These are phyloP conservation scores for Solanum peruvianum DNA, from an alignment of 257 asterid genomes.

Conservation along the genomic window DNA sequence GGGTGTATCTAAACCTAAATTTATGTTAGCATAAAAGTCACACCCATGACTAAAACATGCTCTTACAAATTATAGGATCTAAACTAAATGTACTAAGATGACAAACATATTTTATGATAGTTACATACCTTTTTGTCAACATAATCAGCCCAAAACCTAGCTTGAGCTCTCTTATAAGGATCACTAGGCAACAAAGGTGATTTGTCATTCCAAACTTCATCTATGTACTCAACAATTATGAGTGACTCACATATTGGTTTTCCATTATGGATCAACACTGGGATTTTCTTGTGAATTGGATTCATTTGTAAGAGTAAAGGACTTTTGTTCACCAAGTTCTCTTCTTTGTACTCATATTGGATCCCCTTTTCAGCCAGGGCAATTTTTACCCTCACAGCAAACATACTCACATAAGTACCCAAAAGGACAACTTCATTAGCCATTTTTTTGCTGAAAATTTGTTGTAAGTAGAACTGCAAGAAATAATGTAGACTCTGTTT, in stretches of 20 bases:
- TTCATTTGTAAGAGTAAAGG: constrained; percentile 22
- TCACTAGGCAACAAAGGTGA: constrained; percentile 16
- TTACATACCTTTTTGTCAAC: constrained; percentile 14
- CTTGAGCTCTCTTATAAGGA: constrained; percentile 17
- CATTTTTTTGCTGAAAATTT: background rate
- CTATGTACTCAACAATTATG: constrained; percentile 17
- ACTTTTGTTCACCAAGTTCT: constrained; percentile 3
- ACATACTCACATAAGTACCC: constrained; percentile 12
- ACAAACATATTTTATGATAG: background rate
- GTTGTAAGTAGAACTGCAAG: background rate
- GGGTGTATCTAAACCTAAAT: background rate
- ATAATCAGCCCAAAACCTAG: constrained; percentile 30
- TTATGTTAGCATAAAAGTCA: background rate
- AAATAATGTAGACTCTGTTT: background rate
- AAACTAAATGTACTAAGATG: background rate
- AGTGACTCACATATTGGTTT: constrained; percentile 11
- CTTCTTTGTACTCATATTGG: constrained; percentile 4
- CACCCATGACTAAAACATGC: background rate
- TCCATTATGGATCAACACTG: constrained; percentile 26
- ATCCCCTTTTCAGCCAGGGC: constrained; percentile 15
- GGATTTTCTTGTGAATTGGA: constrained; percentile 17
- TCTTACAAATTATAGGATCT: background rate
- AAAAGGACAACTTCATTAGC: constrained; percentile 2
- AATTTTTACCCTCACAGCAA: constrained; percentile 14
- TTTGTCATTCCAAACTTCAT: constrained; percentile 16